Evolutionary conservation across 1,139 yeast genomes (phyloP).

Genomic region (Petasospora fabianii): DNA sequence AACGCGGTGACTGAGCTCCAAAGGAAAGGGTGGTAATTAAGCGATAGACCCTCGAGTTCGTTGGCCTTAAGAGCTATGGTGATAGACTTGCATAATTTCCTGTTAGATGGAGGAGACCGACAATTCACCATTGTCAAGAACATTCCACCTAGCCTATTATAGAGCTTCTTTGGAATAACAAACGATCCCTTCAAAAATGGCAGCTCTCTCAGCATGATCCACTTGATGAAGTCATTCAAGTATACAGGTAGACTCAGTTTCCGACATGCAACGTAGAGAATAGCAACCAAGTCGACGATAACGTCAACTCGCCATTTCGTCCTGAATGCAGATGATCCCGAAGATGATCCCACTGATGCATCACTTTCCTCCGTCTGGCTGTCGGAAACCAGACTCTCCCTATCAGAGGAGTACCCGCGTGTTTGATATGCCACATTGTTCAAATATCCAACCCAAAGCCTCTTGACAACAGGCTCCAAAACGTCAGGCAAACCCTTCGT

Average conservation of each 20-base stretch:
- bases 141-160: background rate
- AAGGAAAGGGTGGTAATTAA: constrained; percentile 35
- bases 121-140: background rate
- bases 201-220: background rate
- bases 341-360: background rate
- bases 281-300: background rate
- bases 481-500: constrained; percentile 33
- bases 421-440: background rate
- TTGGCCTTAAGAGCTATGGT: background rate
- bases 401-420: background rate
- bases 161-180: background rate
- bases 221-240: background rate
- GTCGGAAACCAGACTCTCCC: background rate
- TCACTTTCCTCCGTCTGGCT: background rate
- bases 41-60: background rate
- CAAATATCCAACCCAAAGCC: constrained; percentile 2
- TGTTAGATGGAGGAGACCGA: constrained; percentile 16
- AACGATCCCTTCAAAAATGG: constrained; percentile 3
- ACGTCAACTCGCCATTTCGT: background rate
- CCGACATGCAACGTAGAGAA: background rate
- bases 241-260: background rate
- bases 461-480: constrained; percentile 41
- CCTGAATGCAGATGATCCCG: background rate
- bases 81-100: constrained; percentile 13
- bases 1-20: constrained; percentile 32